phyloP scores from a whole-genome alignment of 2,329 filamentous ascomycete genomes.

The Colletotrichum chlorophyti region DNA sequence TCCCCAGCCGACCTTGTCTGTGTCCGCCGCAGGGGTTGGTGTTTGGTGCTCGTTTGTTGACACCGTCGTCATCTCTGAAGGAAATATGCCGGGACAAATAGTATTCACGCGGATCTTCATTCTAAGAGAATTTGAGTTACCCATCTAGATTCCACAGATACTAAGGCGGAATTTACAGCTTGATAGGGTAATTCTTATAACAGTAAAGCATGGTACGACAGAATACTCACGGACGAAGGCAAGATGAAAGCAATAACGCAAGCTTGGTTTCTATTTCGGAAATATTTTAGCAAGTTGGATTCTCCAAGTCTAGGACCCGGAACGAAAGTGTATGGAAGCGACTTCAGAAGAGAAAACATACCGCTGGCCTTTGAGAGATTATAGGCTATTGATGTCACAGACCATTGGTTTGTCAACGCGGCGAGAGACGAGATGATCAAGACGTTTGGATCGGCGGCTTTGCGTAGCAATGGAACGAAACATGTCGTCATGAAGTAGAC shows the following conservation, averaged over 20 bases:
- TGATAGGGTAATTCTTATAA: background rate
- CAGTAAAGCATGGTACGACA: background rate
- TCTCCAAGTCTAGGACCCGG: background rate
- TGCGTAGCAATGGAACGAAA: conserved; percentile 35
- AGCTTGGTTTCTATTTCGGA: conserved; percentile 26
- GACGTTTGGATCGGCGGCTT: conserved; percentile 34
- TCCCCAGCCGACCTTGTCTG: background rate
- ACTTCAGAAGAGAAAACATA: conserved; percentile 9
- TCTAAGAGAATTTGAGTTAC: conserved; percentile 1
- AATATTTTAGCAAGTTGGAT: background rate
- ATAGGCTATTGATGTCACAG: conserved; percentile 34
- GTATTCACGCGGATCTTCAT: conserved; percentile 35
- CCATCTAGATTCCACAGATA: background rate
- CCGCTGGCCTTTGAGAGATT: conserved; percentile 34
- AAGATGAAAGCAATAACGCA: conserved; percentile 29
- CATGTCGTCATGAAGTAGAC: conserved; percentile 36
- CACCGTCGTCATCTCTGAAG: conserved; percentile 32
- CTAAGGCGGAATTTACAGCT: background rate
- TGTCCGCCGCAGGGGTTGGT: conserved; percentile 25
- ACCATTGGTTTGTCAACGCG: conserved; percentile 33
- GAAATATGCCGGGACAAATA: conserved; percentile 34
- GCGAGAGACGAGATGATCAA: conserved; percentile 35
- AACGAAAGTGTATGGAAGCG: background rate
- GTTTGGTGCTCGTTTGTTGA: conserved; percentile 30
- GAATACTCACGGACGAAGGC: conserved; percentile 30